phyloP scores from a whole-genome alignment of 2,329 filamentous ascomycete genomes.

The Aspergillus proliferans region DNA sequence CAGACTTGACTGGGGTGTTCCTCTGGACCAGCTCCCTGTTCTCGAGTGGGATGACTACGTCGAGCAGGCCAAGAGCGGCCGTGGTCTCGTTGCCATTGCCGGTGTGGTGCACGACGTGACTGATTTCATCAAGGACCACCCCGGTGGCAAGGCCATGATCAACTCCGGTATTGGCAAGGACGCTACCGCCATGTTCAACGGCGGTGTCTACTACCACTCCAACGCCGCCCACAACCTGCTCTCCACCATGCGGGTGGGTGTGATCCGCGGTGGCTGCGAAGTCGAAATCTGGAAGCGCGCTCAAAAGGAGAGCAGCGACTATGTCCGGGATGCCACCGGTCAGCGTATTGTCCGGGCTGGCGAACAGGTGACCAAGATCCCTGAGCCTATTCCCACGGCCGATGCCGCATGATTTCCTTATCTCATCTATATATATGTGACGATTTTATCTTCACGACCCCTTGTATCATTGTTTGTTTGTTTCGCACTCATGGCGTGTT shows the following conservation, averaged over 20 bases:
- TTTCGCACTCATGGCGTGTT: constrained; percentile 4
- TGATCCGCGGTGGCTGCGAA: constrained; percentile 78
- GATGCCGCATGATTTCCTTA: constrained; percentile 58
- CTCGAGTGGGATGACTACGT: constrained; percentile 84
- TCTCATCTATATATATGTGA: background rate
- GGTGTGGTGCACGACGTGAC: constrained; percentile 81
- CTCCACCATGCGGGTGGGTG: constrained; percentile 80
- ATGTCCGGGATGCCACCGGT: constrained; percentile 73
- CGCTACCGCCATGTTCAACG: constrained; percentile 85
- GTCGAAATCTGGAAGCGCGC: constrained; percentile 91
- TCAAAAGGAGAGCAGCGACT: constrained; percentile 69
- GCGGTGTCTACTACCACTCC: constrained; percentile 82
- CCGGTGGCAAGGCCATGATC: constrained; percentile 85
- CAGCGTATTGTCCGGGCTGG: constrained; percentile 81
- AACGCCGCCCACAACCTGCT: constrained; percentile 86
- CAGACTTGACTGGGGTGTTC: constrained; percentile 77
- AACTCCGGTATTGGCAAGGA: constrained; percentile 77
- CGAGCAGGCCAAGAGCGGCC: constrained; percentile 68
- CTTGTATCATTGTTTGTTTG: constrained; percentile 7
- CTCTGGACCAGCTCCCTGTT: constrained; percentile 77
- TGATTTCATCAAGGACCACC: constrained; percentile 81
- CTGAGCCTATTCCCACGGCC: constrained; percentile 72
- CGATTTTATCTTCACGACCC: background rate
- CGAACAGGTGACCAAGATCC: constrained; percentile 75
- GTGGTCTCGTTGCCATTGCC: constrained; percentile 68